Conservation (phyloP, 2,329 filamentous ascomycete species). For the Davidsoniella neocaledoniae region DNA sequence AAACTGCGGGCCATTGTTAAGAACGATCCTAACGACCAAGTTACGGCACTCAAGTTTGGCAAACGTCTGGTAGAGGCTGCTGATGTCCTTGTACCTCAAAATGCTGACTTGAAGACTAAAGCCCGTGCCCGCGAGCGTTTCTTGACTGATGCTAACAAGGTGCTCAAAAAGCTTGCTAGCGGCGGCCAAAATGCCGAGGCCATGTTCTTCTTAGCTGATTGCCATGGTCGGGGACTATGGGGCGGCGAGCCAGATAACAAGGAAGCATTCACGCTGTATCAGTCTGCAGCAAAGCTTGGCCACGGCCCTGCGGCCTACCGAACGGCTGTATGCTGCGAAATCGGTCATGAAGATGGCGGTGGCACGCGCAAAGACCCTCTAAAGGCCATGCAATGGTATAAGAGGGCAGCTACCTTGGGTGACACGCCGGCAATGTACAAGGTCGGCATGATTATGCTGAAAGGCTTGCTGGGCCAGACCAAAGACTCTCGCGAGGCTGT, state of each 20-base stretch:
- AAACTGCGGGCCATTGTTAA: constrained; percentile 53
- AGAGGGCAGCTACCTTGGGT: constrained; percentile 74
- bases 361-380: constrained; percentile 79
- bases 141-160: constrained; percentile 71
- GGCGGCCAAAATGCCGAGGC: constrained; percentile 60
- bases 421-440: constrained; percentile 97
- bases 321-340: constrained; percentile 92
- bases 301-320: constrained; percentile 81
- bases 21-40: constrained; percentile 54
- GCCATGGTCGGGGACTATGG: constrained; percentile 64
- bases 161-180: constrained; percentile 66
- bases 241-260: constrained; percentile 70
- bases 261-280: constrained; percentile 85
- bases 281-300: constrained; percentile 78
- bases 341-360: constrained; percentile 84
- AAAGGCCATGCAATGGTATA: constrained; percentile 98
- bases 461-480: constrained; percentile 78
- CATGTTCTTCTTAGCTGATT: constrained; percentile 88
- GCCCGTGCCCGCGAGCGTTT: constrained; percentile 69
- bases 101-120: constrained; percentile 53
- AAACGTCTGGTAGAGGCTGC: constrained; percentile 79
- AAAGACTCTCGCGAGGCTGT: constrained; percentile 73
- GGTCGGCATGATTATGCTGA: constrained; percentile 87
- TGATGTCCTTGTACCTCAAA: constrained; percentile 47
- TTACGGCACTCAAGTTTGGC: constrained; percentile 54